Conservation (phyloP, 2,329 filamentous ascomycete genomes). For the Cordyceps militaris region DNA sequence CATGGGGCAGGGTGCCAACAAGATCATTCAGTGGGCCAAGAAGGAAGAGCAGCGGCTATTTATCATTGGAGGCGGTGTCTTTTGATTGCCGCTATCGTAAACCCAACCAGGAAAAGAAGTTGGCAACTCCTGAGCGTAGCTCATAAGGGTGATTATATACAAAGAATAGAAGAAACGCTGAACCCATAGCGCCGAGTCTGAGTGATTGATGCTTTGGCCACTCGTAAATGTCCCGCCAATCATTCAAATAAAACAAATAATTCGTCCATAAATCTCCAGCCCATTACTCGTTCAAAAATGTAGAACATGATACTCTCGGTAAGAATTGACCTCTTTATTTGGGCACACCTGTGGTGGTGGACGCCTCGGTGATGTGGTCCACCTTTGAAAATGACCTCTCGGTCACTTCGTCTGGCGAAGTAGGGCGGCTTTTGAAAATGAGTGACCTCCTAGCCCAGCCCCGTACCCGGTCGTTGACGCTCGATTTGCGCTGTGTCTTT, state of each 20-base stretch:
- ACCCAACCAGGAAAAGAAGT: background rate
- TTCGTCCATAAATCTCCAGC: background rate
- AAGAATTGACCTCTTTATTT: background rate
- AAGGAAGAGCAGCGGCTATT: slow-evolving; percentile 90
- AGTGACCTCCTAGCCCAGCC: slow-evolving; percentile 30
- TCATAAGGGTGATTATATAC: slow-evolving; percentile 8
- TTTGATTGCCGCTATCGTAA: slow-evolving; percentile 29
- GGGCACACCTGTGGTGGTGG: background rate
- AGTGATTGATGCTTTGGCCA: background rate
- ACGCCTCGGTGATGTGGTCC: slow-evolving; percentile 1
- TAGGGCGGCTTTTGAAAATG: slow-evolving; percentile 19
- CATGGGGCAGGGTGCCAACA: slow-evolving; percentile 79
- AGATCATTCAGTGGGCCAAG: slow-evolving; percentile 85
- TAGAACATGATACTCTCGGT: background rate
- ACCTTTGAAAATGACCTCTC: slow-evolving; percentile 13
- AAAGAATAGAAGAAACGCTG: slow-evolving; percentile 3
- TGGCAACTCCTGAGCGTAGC: slow-evolving; percentile 2
- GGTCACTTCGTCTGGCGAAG: slow-evolving; percentile 16
- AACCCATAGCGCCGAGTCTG: slow-evolving; percentile 3
- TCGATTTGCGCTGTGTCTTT: slow-evolving; percentile 22
- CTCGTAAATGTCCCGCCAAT: background rate
- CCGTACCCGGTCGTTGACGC: slow-evolving; percentile 26
- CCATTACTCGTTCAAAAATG: slow-evolving; percentile 3
- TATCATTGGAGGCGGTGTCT: slow-evolving; percentile 94
- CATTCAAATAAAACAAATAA: slow-evolving; percentile 1